Percentiles rank a stretch among this genome's conserved stretches.
phyloP scores from a whole-genome alignment of 2,329 filamentous ascomycete genomes.

The Trichophyton schoenleinii region DNA sequence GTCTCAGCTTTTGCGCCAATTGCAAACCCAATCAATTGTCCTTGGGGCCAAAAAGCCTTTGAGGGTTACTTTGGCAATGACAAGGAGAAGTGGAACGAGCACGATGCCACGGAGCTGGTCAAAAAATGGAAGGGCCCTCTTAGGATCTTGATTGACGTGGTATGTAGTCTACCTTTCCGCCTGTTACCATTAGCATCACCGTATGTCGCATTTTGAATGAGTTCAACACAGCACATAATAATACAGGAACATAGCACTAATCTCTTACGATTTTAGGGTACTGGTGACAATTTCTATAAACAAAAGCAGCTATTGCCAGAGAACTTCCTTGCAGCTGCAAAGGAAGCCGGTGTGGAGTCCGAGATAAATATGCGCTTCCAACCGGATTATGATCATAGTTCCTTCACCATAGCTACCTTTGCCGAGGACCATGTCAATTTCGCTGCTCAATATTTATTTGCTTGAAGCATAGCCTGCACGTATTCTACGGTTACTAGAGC shows the following conservation, averaged over 20 bases:
- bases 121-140: constrained; percentile 60
- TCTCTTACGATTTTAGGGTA: constrained; percentile 47
- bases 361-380: constrained; percentile 74
- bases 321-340: constrained; percentile 72
- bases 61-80: constrained; percentile 71
- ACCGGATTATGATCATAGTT: constrained; percentile 88
- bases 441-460: constrained; percentile 70
- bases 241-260: background rate
- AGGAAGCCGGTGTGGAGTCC: constrained; percentile 56
- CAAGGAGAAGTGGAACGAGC: constrained; percentile 63
- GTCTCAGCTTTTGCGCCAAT: constrained; percentile 89
- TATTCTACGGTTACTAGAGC: background rate
- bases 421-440: constrained; percentile 81
- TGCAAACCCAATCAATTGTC: constrained; percentile 68
- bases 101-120: constrained; percentile 85
- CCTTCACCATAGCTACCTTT: constrained; percentile 91
- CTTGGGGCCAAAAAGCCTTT: constrained; percentile 96
- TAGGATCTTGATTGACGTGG: constrained; percentile 76
- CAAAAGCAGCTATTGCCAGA: constrained; percentile 84
- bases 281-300: constrained; percentile 93
- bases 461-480: constrained; percentile 28
- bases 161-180: constrained; percentile 32
- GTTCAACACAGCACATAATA: no score
- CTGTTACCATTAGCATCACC: background rate
- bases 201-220: no score